Conservation (phyloP, 1,284 basidiomycete genomes). For the Testicularia cyperi region DNA sequence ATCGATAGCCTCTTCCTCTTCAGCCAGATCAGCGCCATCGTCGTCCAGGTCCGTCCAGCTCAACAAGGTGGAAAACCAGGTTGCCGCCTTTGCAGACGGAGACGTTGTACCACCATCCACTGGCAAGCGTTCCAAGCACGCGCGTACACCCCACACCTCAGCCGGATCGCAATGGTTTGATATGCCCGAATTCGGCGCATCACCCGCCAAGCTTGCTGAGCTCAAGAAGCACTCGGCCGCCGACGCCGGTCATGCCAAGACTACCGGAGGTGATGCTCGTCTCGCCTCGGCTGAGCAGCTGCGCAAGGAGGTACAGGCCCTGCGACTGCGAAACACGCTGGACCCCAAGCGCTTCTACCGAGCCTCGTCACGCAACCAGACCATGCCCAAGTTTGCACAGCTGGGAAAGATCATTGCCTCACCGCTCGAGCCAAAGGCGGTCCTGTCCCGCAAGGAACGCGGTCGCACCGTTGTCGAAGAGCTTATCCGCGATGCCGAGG, state of each 20-base stretch:
- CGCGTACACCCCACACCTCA: constrained; percentile 55
- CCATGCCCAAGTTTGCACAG: constrained; percentile 72
- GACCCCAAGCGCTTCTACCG: constrained; percentile 96
- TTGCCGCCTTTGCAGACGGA: constrained; percentile 21
- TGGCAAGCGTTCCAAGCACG: constrained; percentile 29
- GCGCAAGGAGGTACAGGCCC: constrained; percentile 86
- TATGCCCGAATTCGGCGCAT: constrained; percentile 71
- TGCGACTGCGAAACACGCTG: constrained; percentile 84
- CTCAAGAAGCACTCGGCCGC: constrained; percentile 29
- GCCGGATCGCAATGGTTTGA: constrained; percentile 87
- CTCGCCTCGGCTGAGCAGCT: constrained; percentile 65
- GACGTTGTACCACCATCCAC: constrained; percentile 1
- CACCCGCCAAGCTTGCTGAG: constrained; percentile 15
- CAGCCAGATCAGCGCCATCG: too few relatives aligned
- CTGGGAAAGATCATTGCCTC: constrained; percentile 84
- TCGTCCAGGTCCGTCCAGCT: background rate
- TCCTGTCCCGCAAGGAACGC: constrained; percentile 70
- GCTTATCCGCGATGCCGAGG: constrained; percentile 81
- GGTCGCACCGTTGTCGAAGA: constrained; percentile 85
- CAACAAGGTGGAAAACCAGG: constrained; percentile 32
- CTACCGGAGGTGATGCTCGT: constrained; percentile 45
- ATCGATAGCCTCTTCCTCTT: too few relatives aligned
- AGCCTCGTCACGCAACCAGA: constrained; percentile 74
- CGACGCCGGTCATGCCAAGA: constrained; percentile 30
- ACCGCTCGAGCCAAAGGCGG: constrained; percentile 73